Evolutionary conservation across 2,329 filamentous ascomycete genomes (phyloP), one percentile per base, ranked within the genome.

Genomic region (Amauroascus verrucosus): DNA sequence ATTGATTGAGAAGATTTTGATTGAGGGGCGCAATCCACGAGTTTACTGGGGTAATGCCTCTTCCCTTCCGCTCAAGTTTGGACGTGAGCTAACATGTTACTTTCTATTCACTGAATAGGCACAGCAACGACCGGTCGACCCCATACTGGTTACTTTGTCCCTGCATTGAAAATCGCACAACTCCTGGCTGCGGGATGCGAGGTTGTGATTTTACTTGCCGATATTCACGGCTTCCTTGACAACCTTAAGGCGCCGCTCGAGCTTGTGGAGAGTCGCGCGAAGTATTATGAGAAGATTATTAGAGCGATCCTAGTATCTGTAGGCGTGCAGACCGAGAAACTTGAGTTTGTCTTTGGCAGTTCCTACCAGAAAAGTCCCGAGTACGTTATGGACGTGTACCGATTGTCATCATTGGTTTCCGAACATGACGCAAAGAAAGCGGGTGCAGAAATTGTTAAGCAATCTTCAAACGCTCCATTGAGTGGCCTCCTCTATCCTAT

Each of bases 391-490:
- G 91, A 97, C 66, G 72, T 95, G 32, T 91, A 90, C 72, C 82
- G 85, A 65, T 68, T 97, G 59, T 79, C 78, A 44, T 80, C 80
- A 2, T 70, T 87, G 51, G 80, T 85, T 4, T 84, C 83, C 13
- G 82, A 89, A 70, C 82, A 90, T 65, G 83, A 93, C 64, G 88
- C 89, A 14, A 88, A 89, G 71, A 93, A 88, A 71, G 90, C 91
- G 0, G 91, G 91, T 37, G 86, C 88, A 1, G 93, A 97, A 70
- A 82, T 97, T 6, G 91, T 98, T 60, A 97, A 97, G 77, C 89
- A 97, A 74, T 82, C 85, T 2, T 79, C 81, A 54, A 89, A 91
- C 63, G 80, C 85, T 8, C 80, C 85, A 2, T 67, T 94, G 52
- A 82, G 79, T 54, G 87, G 86, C 1, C 76, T 91, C 11, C 78